These are phyloP conservation scores for Colletotrichum spinosum DNA, from an alignment of 2,329 filamentous ascomycete genomes.

Conservation along the genomic window DNA sequence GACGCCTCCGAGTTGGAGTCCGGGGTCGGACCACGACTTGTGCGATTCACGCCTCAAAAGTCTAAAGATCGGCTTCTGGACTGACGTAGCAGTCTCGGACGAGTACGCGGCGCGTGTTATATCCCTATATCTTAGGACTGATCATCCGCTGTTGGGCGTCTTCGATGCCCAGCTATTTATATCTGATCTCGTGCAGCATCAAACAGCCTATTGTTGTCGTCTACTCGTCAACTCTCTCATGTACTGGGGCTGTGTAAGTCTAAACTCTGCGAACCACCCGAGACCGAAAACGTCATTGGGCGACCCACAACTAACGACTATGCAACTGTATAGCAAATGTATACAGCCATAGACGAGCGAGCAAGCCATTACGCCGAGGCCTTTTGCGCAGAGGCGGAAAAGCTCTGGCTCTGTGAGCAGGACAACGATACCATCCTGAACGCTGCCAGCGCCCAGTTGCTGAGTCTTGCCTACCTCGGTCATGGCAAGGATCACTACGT, in stretches of 20 bases:
- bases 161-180: slow-evolving; percentile 51
- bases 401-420: slow-evolving; percentile 40
- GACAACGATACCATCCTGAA: slow-evolving; percentile 38
- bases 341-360: slow-evolving; percentile 44
- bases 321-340: slow-evolving; percentile 48
- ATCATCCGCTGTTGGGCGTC: slow-evolving; percentile 51
- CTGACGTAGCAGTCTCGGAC: slow-evolving; percentile 45
- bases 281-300: neutral
- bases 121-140: slow-evolving; percentile 51
- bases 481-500: slow-evolving; percentile 50
- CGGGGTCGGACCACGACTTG: slow-evolving; percentile 15
- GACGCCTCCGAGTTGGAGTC: neutral
- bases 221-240: slow-evolving; percentile 51
- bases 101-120: slow-evolving; percentile 47
- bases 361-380: slow-evolving; percentile 35
- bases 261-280: too few relatives aligned
- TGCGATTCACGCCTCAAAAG: slow-evolving; percentile 45
- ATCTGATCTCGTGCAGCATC: slow-evolving; percentile 43
- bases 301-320: neutral
- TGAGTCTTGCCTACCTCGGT: slow-evolving; percentile 49
- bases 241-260: slow-evolving; percentile 50
- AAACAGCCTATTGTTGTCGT: slow-evolving; percentile 45
- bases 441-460: slow-evolving; percentile 47
- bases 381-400: slow-evolving; percentile 45
- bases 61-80: slow-evolving; percentile 49